These are phyloP conservation scores for Coemansia sp. DNA, from an alignment of 192 early-diverging fungal species.

Conservation along the genomic window DNA sequence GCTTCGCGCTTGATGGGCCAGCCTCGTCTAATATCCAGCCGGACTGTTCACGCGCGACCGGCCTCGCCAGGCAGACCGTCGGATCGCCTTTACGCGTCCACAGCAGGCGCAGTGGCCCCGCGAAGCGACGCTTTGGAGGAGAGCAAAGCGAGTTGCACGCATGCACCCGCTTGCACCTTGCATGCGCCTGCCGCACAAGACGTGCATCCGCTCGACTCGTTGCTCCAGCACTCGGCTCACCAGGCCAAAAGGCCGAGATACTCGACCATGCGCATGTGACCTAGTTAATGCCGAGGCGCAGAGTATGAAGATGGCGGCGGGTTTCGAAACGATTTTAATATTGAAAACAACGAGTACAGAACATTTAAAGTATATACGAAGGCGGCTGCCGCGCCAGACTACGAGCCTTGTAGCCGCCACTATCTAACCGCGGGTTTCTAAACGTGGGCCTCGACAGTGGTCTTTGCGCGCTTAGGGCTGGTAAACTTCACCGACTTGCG, in stretches of 20 bases:
- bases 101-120: neutral
- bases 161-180: neutral
- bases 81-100: neutral
- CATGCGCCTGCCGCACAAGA: neutral
- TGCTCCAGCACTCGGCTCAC: neutral
- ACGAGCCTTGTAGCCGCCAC: neutral
- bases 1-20: too few species aligned
- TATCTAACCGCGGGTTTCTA: too few species aligned
- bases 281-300: too few species aligned
- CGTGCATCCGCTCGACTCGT: neutral
- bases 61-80: neutral
- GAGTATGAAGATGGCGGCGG: too few species aligned
- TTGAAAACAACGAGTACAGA: neutral
- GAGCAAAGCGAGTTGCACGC: neutral
- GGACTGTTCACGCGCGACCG: neutral
- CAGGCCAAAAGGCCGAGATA: neutral
- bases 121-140: neutral
- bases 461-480: slow-evolving; percentile 38
- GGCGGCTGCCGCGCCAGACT: neutral
- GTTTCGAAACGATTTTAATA: neutral
- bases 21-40: too few species aligned
- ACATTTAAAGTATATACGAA: neutral
- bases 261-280: slow-evolving; percentile 2
- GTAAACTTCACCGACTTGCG: slow-evolving; percentile 32
- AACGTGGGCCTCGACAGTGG: slow-evolving; percentile 24